Conservation (phyloP, 2,329 filamentous ascomycete species). For the Pyrenochaeta sp. region DNA sequence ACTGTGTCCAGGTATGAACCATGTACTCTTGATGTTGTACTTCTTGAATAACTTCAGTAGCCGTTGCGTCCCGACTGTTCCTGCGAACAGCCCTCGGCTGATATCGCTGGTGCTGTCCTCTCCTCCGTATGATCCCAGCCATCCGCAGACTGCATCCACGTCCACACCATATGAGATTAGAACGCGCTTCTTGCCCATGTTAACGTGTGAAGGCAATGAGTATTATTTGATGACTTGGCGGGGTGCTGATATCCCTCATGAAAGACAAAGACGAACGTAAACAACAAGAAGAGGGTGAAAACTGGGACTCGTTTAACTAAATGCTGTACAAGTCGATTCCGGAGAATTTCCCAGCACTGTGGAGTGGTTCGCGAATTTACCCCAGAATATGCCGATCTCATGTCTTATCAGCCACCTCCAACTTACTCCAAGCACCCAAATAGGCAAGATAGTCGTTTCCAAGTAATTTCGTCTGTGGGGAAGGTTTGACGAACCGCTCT, state of each 20-base stretch:
- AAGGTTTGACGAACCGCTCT: too few species aligned
- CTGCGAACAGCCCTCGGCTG: conserved; percentile 72
- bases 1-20: conserved; percentile 68
- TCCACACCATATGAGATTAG: conserved; percentile 73
- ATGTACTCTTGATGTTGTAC: conserved; percentile 73
- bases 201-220: background rate
- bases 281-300: too few species aligned
- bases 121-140: conserved; percentile 77
- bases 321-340: too few species aligned
- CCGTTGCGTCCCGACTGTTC: conserved; percentile 71
- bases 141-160: conserved; percentile 71
- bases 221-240: too few species aligned
- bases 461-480: too few species aligned
- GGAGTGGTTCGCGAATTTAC: too few species aligned
- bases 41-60: conserved; percentile 75
- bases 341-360: too few species aligned
- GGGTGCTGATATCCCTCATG: too few species aligned
- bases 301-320: too few species aligned
- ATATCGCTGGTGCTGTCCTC: conserved; percentile 77
- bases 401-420: conserved; percentile 9
- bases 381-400: too few species aligned
- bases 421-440: conserved; percentile 2
- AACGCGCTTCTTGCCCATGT: conserved; percentile 60
- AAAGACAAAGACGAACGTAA: too few species aligned
- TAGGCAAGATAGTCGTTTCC: too few species aligned